A percentile compares a stretch with the other conserved stretches of the same genome.
These are phyloP conservation scores for Cryphonectria japonica DNA, from an alignment of 2,329 filamentous ascomycete genomes.

Conservation along the genomic window DNA sequence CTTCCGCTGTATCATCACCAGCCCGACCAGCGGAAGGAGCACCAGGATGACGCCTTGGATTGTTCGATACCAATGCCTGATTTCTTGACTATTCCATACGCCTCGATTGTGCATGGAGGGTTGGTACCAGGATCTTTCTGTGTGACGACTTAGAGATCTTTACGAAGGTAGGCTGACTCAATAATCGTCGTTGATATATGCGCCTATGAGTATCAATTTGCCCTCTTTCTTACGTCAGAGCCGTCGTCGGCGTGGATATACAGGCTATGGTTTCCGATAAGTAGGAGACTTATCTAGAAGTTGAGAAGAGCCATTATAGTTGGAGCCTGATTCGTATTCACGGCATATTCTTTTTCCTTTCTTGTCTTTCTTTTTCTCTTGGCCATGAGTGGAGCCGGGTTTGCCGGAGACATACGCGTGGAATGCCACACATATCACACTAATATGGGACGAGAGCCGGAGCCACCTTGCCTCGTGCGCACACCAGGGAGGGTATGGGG, in stretches of 20 bases:
- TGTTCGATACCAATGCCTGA: not conserved
- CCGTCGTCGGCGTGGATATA: not conserved
- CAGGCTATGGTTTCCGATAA: not conserved
- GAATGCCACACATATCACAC: not conserved
- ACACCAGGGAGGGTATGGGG: not conserved
- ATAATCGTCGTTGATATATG: not conserved
- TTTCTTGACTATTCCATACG: not conserved
- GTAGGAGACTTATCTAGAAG: not conserved
- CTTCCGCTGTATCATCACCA: not conserved
- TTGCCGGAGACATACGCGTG: not conserved
- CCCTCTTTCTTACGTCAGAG: constrained; percentile 4
- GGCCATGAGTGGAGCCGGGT: not conserved
- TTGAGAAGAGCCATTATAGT: not conserved
- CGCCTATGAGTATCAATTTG: not conserved
- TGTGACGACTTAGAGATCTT: not conserved
- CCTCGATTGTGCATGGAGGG: not conserved
- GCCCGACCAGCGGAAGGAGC: not conserved
- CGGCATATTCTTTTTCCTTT: not conserved
- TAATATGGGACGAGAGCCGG: not conserved
- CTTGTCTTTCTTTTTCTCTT: not conserved
- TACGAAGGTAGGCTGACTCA: not conserved
- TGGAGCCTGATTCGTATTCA: not conserved
- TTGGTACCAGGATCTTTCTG: not conserved
- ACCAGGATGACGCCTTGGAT: not conserved
- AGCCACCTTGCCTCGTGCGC: not conserved